phyloP scores from a whole-genome alignment of 208 protist genomes.

The Entamoeba invadens region DNA sequence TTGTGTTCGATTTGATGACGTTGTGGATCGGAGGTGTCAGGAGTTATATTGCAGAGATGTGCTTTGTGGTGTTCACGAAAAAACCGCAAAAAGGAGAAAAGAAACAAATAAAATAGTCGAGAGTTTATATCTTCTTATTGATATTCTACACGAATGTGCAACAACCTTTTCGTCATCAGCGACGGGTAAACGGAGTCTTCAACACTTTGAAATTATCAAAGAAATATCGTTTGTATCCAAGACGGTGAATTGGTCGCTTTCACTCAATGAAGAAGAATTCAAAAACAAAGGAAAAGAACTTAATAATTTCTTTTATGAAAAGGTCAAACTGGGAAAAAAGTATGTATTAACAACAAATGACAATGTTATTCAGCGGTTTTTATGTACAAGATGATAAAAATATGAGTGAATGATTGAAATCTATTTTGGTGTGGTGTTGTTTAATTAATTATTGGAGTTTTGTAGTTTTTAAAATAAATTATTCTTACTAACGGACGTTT shows the following conservation, averaged over 20 bases:
- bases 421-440: too few relatives aligned
- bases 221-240: not conserved
- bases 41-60: not conserved
- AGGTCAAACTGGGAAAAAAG: too few relatives aligned
- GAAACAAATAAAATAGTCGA: not conserved
- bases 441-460: too few relatives aligned
- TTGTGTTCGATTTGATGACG: not conserved
- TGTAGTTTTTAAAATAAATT: too few relatives aligned
- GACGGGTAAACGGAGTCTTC: not conserved
- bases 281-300: not conserved
- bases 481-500: too few relatives aligned
- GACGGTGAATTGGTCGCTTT: not conserved
- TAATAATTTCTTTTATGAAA: not conserved
- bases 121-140: not conserved
- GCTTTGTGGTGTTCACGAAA: not conserved
- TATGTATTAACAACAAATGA: too few relatives aligned
- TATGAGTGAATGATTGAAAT: too few relatives aligned
- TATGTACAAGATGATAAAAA: too few relatives aligned
- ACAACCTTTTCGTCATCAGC: not conserved
- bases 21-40: not conserved
- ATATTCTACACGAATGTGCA: not conserved
- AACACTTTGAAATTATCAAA: not conserved
- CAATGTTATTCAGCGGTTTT: too few relatives aligned
- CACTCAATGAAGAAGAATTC: too few relatives aligned
- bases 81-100: not conserved